phyloP scores from a whole-genome alignment of 176 grass and related monocot genomes.

The Ensete ventricosum region DNA sequence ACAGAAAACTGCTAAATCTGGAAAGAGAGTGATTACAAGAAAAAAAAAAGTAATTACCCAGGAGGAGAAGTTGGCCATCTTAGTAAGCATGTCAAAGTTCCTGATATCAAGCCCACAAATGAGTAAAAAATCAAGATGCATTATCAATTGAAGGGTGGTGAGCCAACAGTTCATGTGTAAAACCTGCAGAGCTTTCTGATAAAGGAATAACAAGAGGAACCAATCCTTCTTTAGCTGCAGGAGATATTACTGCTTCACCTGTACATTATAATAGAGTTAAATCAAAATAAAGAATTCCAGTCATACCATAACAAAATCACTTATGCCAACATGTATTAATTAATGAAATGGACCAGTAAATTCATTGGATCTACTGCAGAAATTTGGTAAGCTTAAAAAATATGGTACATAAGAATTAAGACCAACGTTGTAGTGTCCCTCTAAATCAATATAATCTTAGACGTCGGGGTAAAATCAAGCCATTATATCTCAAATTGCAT shows the following conservation, averaged over 20 bases:
- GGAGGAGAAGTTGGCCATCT: constrained; percentile 99
- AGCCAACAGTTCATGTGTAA: constrained; percentile 4
- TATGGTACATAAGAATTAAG: background rate
- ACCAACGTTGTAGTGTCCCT: background rate
- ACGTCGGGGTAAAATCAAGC: no score
- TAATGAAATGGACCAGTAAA: no score
- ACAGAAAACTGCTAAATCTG: constrained; percentile 21
- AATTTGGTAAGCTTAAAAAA: background rate
- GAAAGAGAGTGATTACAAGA: background rate
- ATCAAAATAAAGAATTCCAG: constrained; percentile 7
- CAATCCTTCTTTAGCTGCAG: constrained; percentile 69
- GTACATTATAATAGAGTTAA: background rate
- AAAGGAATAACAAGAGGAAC: constrained; percentile 75
- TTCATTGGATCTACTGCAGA: background rate
- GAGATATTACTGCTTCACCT: constrained; percentile 80
- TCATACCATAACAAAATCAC: background rate
- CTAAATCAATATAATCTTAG: background rate
- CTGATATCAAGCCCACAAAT: constrained; percentile 37
- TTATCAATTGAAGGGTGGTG: background rate
- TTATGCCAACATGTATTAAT: no score
- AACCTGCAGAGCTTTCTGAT: constrained; percentile 78
- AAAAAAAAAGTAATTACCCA: constrained; percentile 42
- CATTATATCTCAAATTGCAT: no score
- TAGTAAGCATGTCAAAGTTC: constrained; percentile 78
- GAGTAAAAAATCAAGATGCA: background rate